Conservation (phyloP, 345 rosid genomes). For the Schrenkiella parvula region DNA sequence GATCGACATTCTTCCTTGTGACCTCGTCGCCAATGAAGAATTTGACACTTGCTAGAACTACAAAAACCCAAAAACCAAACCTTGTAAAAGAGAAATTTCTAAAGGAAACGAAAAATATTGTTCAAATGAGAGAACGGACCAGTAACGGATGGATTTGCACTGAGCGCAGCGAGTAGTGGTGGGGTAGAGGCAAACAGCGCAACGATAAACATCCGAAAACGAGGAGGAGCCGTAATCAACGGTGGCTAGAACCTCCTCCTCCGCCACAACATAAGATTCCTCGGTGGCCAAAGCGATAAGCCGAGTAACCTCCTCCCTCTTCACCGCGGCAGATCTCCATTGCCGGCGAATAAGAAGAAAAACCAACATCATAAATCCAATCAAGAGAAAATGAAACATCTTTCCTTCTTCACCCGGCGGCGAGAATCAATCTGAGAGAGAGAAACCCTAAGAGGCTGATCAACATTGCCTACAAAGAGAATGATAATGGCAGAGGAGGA, state of each 20-base stretch:
- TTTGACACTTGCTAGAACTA: slow-evolving; percentile 66
- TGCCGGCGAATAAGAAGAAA: slow-evolving; percentile 42
- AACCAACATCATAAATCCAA: slow-evolving; percentile 26
- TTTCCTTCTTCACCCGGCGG: background rate
- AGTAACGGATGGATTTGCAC: slow-evolving; percentile 67
- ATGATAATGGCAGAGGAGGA: slow-evolving; percentile 23
- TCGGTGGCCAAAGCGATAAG: slow-evolving; percentile 46
- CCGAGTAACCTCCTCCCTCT: slow-evolving; percentile 45
- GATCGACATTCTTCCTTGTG: slow-evolving; percentile 50
- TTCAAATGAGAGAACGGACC: slow-evolving; percentile 36
- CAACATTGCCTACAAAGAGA: slow-evolving; percentile 34
- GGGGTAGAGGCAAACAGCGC: slow-evolving; percentile 54
- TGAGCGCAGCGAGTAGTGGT: slow-evolving; percentile 55
- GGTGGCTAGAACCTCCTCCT: slow-evolving; percentile 24
- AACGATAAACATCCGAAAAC: slow-evolving; percentile 21
- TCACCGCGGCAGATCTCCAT: slow-evolving; percentile 46
- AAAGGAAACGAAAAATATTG: no score
- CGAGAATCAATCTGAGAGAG: background rate
- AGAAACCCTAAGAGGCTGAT: slow-evolving; percentile 39
- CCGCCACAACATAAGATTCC: slow-evolving; percentile 39
- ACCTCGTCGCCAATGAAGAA: slow-evolving; percentile 64
- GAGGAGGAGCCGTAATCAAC: background rate
- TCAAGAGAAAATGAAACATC: slow-evolving; percentile 38
- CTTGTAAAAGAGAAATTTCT: no score
- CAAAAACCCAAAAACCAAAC: background rate